Conservation (phyloP, 202 grass and related monocot species). For the Panicum hallii region DNA sequence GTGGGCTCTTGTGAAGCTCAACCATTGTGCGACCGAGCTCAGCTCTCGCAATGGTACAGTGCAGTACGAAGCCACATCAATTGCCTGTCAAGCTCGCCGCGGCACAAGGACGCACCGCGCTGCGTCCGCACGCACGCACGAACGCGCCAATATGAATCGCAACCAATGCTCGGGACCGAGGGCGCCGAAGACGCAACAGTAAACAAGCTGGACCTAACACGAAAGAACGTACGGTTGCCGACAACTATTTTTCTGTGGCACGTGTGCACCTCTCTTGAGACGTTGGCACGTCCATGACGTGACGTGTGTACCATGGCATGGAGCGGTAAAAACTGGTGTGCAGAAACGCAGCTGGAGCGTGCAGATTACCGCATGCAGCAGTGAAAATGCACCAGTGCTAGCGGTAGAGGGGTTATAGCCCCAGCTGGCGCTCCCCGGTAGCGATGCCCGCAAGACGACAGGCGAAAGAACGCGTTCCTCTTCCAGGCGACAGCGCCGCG, state of each 20-base stretch:
- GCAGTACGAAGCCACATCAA: neutral
- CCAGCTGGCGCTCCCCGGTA: conserved; percentile 35
- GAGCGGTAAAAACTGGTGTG: neutral
- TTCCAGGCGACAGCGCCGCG: conserved; percentile 35
- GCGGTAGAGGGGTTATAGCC: neutral
- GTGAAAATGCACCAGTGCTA: neutral
- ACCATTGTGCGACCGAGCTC: neutral
- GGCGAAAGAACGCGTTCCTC: conserved; percentile 36
- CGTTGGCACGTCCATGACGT: neutral
- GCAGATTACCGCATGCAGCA: neutral
- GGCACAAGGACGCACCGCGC: neutral
- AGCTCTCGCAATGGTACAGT: neutral
- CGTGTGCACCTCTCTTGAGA: neutral
- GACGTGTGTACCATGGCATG: neutral
- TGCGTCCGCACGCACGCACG: neutral
- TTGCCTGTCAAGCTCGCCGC: neutral
- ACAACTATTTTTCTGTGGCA: neutral
- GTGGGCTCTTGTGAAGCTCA: neutral
- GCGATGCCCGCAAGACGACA: conserved; percentile 53
- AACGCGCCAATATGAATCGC: neutral
- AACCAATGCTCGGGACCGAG: neutral
- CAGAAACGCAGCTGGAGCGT: neutral
- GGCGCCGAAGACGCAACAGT: neutral
- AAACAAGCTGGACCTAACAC: neutral
- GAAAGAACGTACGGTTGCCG: neutral